Evolutionary conservation across 2,329 filamentous ascomycete genomes (phyloP), one percentile per base, ranked within the genome.

Genomic region (Calonectria pseudoturangicola): DNA sequence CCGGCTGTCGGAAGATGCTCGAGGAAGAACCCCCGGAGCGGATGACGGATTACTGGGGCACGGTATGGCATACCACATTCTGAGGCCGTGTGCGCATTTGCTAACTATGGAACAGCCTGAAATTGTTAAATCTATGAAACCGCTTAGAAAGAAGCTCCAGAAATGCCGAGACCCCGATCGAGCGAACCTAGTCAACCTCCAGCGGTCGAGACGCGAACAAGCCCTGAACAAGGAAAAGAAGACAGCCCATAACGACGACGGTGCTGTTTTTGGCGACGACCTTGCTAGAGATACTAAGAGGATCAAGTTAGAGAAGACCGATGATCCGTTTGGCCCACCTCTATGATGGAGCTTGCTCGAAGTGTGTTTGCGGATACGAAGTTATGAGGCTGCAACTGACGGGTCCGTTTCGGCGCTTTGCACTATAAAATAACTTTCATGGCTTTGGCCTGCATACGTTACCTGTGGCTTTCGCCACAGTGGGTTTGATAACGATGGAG

Each of bases 121-220:
- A 69, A 85, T 81, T 12, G 75, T 83, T 66, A 85, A 84, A 54
- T 80, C 81, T 4, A 87, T 92, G 76, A 90, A 90, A 50, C 88
- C 89, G 0, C 83, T 95, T 15, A 88, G 91, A 18, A 91, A 89
- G 83, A 95, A 95, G 81, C 86, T 96, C n/a, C 91, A 90, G 73
- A 90, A 89, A 77, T 96, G 94, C 77, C 88, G 92, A 70, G 94
- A 96, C 79, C 93, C 94, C 0, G 92, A 94, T 77, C 91, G 94
- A 69, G 91, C 89, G 51, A 93, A 96, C 82, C 83, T 96, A 4
- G 92, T 95, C 21, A 92, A 91, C 60, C 84, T 94, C 64, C 92
- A 94, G 78, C 89, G 89, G 74, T 90, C 91, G 25, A 89, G 92
- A 77, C 91, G 91, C 60, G 89, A 92, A 77, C 85, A 88, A 72